A percentile compares a stretch with the other conserved stretches of the same genome.
Conservation (phyloP, 768 basidiomycete species). For the Amanita exitialis region DNA sequence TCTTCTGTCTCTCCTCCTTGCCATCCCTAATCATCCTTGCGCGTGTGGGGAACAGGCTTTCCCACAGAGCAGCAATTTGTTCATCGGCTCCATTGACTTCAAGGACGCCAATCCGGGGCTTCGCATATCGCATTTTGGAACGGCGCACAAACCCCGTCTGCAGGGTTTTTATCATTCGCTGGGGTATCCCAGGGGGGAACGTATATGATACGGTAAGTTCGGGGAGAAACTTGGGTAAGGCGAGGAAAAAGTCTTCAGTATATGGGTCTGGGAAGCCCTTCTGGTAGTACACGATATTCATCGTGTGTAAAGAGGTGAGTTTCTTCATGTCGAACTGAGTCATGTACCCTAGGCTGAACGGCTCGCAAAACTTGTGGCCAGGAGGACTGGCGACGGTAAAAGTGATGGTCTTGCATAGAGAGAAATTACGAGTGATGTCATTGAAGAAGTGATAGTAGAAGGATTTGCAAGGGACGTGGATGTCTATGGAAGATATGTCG, state of each 20-base stretch:
- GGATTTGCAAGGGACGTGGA: conserved; percentile 6
- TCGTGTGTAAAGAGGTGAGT: not conserved
- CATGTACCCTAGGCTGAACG: not conserved
- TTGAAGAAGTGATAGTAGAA: conserved; percentile 2
- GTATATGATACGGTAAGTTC: conserved; percentile 1
- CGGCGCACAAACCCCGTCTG: not conserved
- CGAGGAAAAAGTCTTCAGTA: conserved; percentile 1
- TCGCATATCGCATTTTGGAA: not conserved
- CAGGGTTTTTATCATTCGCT: not conserved
- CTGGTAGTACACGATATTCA: conserved; percentile 1
- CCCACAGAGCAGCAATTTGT: conserved; percentile 3
- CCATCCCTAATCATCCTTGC: not conserved
- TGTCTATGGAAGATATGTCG: not conserved
- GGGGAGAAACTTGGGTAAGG: not conserved
- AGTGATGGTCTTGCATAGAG: not conserved
- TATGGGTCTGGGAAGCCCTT: conserved; percentile 3
- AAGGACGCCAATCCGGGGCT: conserved; percentile 1
- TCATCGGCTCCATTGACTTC: conserved; percentile 3
- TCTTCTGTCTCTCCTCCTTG: not conserved
- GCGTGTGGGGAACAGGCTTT: conserved; percentile 5
- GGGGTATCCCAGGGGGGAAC: not conserved
- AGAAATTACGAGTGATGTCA: not conserved
- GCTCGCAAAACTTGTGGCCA: too few species aligned
- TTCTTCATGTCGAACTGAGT: not conserved
- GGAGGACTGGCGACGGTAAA: not conserved